Evolutionary conservation across 176 grass and related monocot genomes (phyloP).

Genomic region (Triticum urartu): DNA sequence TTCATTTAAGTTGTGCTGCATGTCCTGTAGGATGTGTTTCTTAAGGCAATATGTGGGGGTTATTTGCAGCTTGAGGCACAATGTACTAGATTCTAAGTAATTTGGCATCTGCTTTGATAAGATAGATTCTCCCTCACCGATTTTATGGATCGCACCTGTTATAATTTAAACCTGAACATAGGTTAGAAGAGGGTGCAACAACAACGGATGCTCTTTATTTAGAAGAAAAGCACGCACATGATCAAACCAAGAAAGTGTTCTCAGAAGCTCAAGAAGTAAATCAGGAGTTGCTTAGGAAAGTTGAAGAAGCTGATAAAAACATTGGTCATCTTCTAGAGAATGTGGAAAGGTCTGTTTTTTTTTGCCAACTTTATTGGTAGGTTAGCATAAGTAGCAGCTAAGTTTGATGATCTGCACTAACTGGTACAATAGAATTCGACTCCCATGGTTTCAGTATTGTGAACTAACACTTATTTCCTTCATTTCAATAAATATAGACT

Average conservation of each 20-base stretch:
- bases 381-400: slow-evolving; percentile 26
- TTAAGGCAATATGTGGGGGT: slow-evolving; percentile 15
- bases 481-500: slow-evolving; percentile 55
- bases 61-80: slow-evolving; percentile 4
- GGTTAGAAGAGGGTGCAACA: slow-evolving; percentile 82
- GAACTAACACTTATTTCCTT: slow-evolving; percentile 30
- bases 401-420: slow-evolving; percentile 36
- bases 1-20: slow-evolving; percentile 25
- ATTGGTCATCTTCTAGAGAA: slow-evolving; percentile 47
- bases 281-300: slow-evolving; percentile 44
- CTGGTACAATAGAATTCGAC: slow-evolving; percentile 6
- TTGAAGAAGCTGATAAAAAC: slow-evolving; percentile 48
- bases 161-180: slow-evolving; percentile 42
- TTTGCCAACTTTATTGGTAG: slow-evolving; percentile 31
- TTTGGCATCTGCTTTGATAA: slow-evolving; percentile 17
- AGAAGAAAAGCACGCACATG: slow-evolving; percentile 65
- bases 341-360: slow-evolving; percentile 48
- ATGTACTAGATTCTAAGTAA: slow-evolving; percentile 25
- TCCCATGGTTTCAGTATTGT: slow-evolving; percentile 27
- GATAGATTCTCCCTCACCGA: slow-evolving; percentile 18
- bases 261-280: slow-evolving; percentile 57
- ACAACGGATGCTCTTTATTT: slow-evolving; percentile 54
- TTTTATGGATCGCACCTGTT: slow-evolving; percentile 28
- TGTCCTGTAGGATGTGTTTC: not conserved
- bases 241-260: slow-evolving; percentile 55